Evolutionary conservation across 495 filamentous ascomycete species (phyloP), one percentile per base, ranked within the genome.

Genomic region (Hamigera avellanea): DNA sequence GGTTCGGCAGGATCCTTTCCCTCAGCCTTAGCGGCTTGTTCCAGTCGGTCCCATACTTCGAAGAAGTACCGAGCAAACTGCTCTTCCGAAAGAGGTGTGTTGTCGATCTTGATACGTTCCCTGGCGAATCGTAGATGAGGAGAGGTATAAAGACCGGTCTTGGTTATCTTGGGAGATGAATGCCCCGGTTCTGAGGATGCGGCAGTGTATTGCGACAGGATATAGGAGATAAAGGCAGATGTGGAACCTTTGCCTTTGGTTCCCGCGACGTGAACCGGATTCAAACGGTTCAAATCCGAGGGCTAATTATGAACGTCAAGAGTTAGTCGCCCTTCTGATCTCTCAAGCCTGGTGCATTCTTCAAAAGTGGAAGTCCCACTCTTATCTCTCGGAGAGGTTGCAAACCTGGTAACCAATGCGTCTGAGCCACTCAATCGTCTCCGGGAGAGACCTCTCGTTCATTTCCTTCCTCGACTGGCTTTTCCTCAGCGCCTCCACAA

Each of bases 241-340:
- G 64, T 65, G 26, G 64, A 64, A 29, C 88, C 88, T 61, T 95
- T 95, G 40, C 88, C 88, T 64, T 95, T 95, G 9, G 87, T 94
- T 26, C 88, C 88, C 9, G 87, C 81, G 14, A 95, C 78, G 50
- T 95, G 88, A 9, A 93, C 61, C 19, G 76, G 66, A 44, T 86
- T 87, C 25, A 95, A 61, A 2, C 62, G 64, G 43, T 83, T 70
- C 37, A 95, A 72, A 53, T 94, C 86, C 15, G 64, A 68, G n/a
- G 79, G 72, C 81, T 82, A 52, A 29, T 28, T 3, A 6, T 14
- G 14, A 13, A 13, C 12, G 19, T 10, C 10, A 21, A 2, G 4
- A 36, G 9, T 33, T 23, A 26, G 8, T 26, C 14, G 21, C 13
- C 4, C 5, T 30, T 30, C 28, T 6, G 19, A 16, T 26, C 39